A percentile compares a stretch with the other conserved stretches of the same genome.
These are phyloP conservation scores for Corymbia maculata DNA, from an alignment of 345 rosid genomes.

Conservation along the genomic window DNA sequence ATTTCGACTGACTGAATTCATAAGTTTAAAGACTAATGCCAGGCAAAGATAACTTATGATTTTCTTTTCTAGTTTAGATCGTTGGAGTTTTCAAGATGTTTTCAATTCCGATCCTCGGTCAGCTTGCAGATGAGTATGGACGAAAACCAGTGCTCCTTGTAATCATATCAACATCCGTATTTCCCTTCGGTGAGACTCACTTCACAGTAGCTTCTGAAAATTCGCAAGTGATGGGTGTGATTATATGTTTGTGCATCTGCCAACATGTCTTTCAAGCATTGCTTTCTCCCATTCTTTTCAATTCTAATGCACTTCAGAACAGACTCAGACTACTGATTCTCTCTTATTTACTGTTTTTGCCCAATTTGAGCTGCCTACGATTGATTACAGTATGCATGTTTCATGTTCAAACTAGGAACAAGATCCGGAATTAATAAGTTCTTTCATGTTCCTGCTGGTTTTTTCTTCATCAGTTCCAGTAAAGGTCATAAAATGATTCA, in stretches of 20 bases:
- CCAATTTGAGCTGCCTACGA: not conserved
- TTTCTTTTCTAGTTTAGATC: slow-evolving; percentile 9
- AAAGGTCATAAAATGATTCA: not conserved
- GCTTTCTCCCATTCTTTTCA: not conserved
- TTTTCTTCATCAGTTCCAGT: not conserved
- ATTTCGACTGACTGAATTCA: not conserved
- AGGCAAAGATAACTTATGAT: not conserved
- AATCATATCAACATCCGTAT: slow-evolving; percentile 27
- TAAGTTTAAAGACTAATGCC: not conserved
- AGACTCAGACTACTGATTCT: not conserved
- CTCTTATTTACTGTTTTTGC: not conserved
- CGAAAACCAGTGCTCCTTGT: slow-evolving; percentile 40
- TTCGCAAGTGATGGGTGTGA: not conserved
- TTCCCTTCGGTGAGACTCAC: slow-evolving; percentile 32
- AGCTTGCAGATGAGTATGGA: slow-evolving; percentile 53
- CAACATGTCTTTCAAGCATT: not conserved
- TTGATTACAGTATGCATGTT: not conserved
- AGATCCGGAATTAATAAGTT: not conserved
- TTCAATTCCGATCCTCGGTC: slow-evolving; percentile 39
- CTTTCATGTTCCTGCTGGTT: not conserved
- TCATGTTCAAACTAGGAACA: not conserved
- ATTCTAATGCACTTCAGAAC: not conserved
- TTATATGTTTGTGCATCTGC: not conserved
- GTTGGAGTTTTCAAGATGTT: slow-evolving; percentile 57
- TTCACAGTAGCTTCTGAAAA: not conserved